These are phyloP conservation scores for Mollisiaceae sp. DNA, from an alignment of 2,329 filamentous ascomycete species.

Conservation along the genomic window DNA sequence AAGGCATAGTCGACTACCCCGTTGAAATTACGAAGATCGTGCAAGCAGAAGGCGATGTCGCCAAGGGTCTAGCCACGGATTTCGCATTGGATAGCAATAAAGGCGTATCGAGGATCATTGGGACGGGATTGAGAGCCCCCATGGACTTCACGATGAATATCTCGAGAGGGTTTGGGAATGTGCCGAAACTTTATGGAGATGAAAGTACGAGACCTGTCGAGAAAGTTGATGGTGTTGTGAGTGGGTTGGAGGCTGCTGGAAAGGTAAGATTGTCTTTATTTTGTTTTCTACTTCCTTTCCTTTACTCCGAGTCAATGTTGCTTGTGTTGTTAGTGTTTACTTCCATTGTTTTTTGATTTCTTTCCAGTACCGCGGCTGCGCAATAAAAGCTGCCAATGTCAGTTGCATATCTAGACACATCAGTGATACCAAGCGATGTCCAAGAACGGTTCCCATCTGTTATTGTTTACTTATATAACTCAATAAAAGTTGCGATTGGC, in stretches of 20 bases:
- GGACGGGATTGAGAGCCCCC: slow-evolving; percentile 32
- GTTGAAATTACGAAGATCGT: slow-evolving; percentile 26
- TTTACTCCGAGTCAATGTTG: slow-evolving; percentile 58
- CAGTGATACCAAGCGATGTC: no score
- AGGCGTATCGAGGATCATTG: slow-evolving; percentile 34
- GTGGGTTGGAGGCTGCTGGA: slow-evolving; percentile 30
- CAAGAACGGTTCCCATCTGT: no score
- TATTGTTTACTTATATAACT: no score
- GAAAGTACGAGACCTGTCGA: slow-evolving; percentile 52
- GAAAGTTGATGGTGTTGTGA: slow-evolving; percentile 27
- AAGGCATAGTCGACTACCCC: slow-evolving; percentile 30
- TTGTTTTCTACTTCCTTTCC: slow-evolving; percentile 84
- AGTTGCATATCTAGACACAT: no score
- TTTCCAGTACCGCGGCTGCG: background rate
- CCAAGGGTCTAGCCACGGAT: slow-evolving; percentile 18
- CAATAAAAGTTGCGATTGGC: no score
- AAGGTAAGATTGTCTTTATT: slow-evolving; percentile 56
- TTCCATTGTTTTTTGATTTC: slow-evolving; percentile 59
- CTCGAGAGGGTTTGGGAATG: slow-evolving; percentile 72
- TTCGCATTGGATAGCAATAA: slow-evolving; percentile 29
- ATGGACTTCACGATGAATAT: slow-evolving; percentile 60
- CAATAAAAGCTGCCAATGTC: no score
- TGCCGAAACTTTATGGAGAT: slow-evolving; percentile 70
- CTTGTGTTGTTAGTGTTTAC: slow-evolving; percentile 47
- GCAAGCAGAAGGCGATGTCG: slow-evolving; percentile 22